phyloP scores from a whole-genome alignment of 2,329 filamentous ascomycete genomes.

The Cladobotryum protrusum region DNA sequence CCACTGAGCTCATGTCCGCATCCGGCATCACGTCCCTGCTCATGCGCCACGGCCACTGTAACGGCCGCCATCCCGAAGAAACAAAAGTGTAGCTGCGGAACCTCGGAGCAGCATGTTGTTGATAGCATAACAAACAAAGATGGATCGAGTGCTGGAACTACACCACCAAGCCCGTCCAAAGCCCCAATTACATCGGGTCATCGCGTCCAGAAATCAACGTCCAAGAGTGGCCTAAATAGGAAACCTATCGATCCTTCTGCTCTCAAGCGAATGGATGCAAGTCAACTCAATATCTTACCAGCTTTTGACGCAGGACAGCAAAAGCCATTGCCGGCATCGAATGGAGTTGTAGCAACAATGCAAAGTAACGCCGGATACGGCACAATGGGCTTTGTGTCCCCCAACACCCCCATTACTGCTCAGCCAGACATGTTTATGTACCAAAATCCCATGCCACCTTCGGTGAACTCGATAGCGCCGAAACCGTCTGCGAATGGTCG shows the following conservation, averaged over 20 bases:
- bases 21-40: slow-evolving; percentile 53
- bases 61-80: slow-evolving; percentile 57
- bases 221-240: slow-evolving; percentile 29
- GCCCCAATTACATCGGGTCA: slow-evolving; percentile 25
- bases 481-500: slow-evolving; percentile 18
- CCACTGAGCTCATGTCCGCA: slow-evolving; percentile 66
- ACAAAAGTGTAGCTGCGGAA: slow-evolving; percentile 49
- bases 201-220: slow-evolving; percentile 40
- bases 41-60: slow-evolving; percentile 47
- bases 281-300: slow-evolving; percentile 43
- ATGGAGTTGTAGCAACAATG: slow-evolving; percentile 13
- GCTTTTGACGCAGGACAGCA: slow-evolving; percentile 24
- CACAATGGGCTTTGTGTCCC: slow-evolving; percentile 22
- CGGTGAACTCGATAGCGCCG: slow-evolving; percentile 14
- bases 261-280: slow-evolving; percentile 48
- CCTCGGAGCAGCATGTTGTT: slow-evolving; percentile 21
- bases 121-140: slow-evolving; percentile 20
- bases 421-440: slow-evolving; percentile 26
- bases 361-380: slow-evolving; percentile 22
- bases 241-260: slow-evolving; percentile 46
- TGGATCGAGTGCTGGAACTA: slow-evolving; percentile 17
- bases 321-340: slow-evolving; percentile 18
- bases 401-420: slow-evolving; percentile 19
- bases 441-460: slow-evolving; percentile 23
- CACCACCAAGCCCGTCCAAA: slow-evolving; percentile 26